Evolutionary conservation across 805 yeast genomes (phyloP), one percentile per base, ranked within the genome.

Genomic region (Pichia nakasei): DNA sequence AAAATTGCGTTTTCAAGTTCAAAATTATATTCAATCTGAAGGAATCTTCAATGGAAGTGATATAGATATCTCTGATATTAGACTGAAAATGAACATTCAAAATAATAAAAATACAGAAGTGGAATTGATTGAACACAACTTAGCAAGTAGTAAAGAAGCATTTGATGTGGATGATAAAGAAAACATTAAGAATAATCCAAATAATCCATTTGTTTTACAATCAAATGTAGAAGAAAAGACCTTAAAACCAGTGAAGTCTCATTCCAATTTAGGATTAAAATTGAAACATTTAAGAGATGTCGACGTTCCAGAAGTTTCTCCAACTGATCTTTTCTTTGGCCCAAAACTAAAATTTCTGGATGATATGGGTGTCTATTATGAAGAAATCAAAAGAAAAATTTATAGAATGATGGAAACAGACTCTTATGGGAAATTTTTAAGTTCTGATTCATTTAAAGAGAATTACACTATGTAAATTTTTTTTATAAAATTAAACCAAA

Each of bases 371-470:
- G 72, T 71, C 1, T 60, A 75, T 15, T 73, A 75, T 41, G 69
- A 68, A n/a, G 63, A 65, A 19, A 74, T 82, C 7, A 66, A 69
- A n/a, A 41, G 52, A 11, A 73, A 72, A 37, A 69, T 82, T 41
- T 72, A 72, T 51, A 63, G 67, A 35, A 61, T 85, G 60, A 78
- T 85, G 82, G 83, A 81, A 51, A 69, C 60, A 31, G 94, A 85
- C 61, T 82, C 93, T 8, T 68, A 82, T 34, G 84, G 84, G 3
- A 85, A 84, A 57, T 85, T 85, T 51, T 46, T 80, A 32, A 58
- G 55, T 9, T 72, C 79, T 0, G 65, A 64, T 5, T 49, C 64
- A 4, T 65, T 63, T 43, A 58, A 52, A 38, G 68, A 65, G 31
- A 63, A 68, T 9, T 50, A 54, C 5, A 46, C 21, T 13, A 22